Evolutionary conservation across 2,329 filamentous ascomycete genomes (phyloP), one percentile per base, ranked within the genome.

Genomic region (Cordyceps farinosa): DNA sequence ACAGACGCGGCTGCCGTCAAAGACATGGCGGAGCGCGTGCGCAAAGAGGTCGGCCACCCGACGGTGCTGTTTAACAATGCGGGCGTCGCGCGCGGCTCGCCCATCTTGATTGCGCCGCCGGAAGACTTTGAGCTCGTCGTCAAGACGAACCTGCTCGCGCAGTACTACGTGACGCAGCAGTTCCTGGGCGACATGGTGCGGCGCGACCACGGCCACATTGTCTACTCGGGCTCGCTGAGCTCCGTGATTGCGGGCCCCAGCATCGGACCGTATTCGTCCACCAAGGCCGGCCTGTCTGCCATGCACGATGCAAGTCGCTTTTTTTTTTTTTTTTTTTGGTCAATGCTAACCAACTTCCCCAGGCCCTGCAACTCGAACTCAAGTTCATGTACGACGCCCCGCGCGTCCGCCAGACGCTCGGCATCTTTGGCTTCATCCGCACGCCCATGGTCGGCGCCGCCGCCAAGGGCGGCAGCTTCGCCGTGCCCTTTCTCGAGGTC

Each of bases 121-220:
- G 66, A 61, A 5, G 72, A 75, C 50, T 60, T 73, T 5, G 70
- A 75, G 54, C 45, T 70, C 3, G 74, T 72, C 5, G 59, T 76
- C 29, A 67, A 67, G 54, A 74, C 71, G 42, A 90, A 90, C 72
- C 77, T 84, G 1, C 74, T 87, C 9, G 77, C 83, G 0, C 87
- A 88, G 69, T 87, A 87, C 74, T 80, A 82, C 15, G 73, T 80
- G 82, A 50, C 75, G 78, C 52, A 85, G 69, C 81, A 87, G 64
- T 88, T 89, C 70, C 72, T 89, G 2, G 86, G 86, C 0, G 69
- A 76, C 27, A 87, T 90, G 81, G 75, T 85, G 32, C 69, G 72
- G 11, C 69, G 69, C 1, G 84, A 89, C 70, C 87, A 89, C 71
- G 87, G 87, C 6, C 87, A 88, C 75, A 75, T 90, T 48, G 81